Evolutionary conservation across 805 yeast species (phyloP), one percentile per base, ranked within the genome.

Genomic region (Priceomyces carsonii): DNA sequence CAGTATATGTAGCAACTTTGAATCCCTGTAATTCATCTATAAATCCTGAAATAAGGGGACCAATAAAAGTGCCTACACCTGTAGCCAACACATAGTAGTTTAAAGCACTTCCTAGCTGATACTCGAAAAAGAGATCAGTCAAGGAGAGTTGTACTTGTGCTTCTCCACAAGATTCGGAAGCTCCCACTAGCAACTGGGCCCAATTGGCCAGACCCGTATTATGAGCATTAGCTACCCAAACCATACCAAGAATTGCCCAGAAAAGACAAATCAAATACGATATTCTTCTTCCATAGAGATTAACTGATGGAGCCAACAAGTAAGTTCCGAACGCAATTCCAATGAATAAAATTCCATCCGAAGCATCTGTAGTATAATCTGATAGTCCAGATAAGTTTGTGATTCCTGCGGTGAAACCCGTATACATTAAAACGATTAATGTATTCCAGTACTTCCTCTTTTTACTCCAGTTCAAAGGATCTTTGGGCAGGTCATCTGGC

Each of bases 1-100:
- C 72, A 34, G 72, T 61, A 59, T 75, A 63, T 41, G 77, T 71
- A 7, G 71, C 75, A 80, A 79, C 75, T 42, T 68, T 53, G 70
- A 79, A 79, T 5, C 76, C 73, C 18, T 66, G 57, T 18, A 66
- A 69, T 32, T 71, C 67, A 19, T 69, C 66, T 37, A 79, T 73
- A 44, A 75, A 73, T 8, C 82, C 82, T 8, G 82, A 80, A 31
- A 78, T 65, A 46, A 79, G 61, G 4, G 84, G 83, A 3, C 82
- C 83, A 38, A 77, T 55, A 45, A 62, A 79, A 27, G 78, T 73
- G 7, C 80, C 76, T 8, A 69, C 66, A 23, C 77, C 65, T 12
- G 81, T 62, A 9, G 82, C 75, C 39, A 69, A 55, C 40, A 78
- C 76, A 50, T 79, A 79, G 16, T 76, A 64, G 1, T 77, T 73